These are phyloP conservation scores for Paramecium primaurelia DNA, from an alignment of 73 alveolate genomes.

Conservation along the genomic window DNA sequence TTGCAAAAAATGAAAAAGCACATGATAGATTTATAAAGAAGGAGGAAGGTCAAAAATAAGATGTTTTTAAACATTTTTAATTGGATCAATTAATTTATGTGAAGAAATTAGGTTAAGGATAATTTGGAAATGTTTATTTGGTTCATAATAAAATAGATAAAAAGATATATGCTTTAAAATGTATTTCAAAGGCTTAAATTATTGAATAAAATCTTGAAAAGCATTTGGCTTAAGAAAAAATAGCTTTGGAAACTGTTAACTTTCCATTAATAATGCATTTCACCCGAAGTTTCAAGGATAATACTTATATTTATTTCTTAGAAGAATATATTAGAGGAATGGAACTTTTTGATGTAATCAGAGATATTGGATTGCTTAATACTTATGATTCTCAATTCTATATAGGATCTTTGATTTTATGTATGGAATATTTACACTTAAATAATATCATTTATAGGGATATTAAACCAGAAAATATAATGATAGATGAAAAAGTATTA, in stretches of 20 bases:
- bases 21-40: slow-evolving; percentile 56
- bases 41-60: slow-evolving; percentile 45
- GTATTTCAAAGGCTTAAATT: slow-evolving; percentile 57
- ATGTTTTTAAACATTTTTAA: slow-evolving; percentile 51
- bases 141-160: slow-evolving; percentile 55
- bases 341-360: slow-evolving; percentile 67
- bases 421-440: slow-evolving; percentile 73
- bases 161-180: slow-evolving; percentile 59
- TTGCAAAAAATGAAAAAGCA: slow-evolving; percentile 50
- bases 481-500: slow-evolving; percentile 71
- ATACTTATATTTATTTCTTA: slow-evolving; percentile 55
- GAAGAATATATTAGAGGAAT: slow-evolving; percentile 64
- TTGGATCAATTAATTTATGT: slow-evolving; percentile 47
- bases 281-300: slow-evolving; percentile 62
- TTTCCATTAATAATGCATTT: slow-evolving; percentile 65
- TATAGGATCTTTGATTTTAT: slow-evolving; percentile 37
- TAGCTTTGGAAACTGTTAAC: slow-evolving; percentile 57
- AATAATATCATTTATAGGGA: slow-evolving; percentile 72
- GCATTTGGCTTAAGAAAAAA: slow-evolving; percentile 58
- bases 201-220: slow-evolving; percentile 41
- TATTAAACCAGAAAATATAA: slow-evolving; percentile 79
- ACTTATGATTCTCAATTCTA: slow-evolving; percentile 59
- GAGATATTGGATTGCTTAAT: slow-evolving; percentile 63
- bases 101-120: slow-evolving; percentile 58
- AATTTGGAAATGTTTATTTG: slow-evolving; percentile 67